Evolutionary conservation across 2,329 filamentous ascomycete species (phyloP).

Genomic region (Colletotrichum endophyticum): DNA sequence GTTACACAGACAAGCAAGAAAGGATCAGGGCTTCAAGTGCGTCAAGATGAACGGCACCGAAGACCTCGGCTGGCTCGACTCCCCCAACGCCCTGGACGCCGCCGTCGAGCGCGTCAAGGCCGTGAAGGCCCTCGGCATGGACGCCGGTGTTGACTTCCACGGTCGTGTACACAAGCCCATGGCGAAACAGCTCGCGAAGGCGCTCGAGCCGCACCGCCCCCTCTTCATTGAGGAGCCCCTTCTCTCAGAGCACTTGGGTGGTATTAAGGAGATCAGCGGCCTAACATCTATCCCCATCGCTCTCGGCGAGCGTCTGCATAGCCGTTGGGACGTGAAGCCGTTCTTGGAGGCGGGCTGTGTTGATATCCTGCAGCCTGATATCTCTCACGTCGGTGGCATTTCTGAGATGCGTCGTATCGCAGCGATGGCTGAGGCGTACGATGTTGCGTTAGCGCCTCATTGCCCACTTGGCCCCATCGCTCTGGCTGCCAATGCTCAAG

Average conservation of each 20-base stretch:
- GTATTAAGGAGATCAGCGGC: conserved; percentile 62
- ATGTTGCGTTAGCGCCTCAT: conserved; percentile 75
- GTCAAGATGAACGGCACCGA: conserved; percentile 85
- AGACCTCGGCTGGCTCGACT: conserved; percentile 78
- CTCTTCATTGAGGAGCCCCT: conserved; percentile 79
- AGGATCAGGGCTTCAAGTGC: conserved; percentile 66
- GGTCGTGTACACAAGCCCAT: conserved; percentile 80
- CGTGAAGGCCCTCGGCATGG: conserved; percentile 73
- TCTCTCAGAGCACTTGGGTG: conserved; percentile 70
- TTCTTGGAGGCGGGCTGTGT: conserved; percentile 73
- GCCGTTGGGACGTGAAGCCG: conserved; percentile 74
- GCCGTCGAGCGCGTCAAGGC: conserved; percentile 71
- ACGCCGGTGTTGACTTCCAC: conserved; percentile 80
- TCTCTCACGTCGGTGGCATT: conserved; percentile 74
- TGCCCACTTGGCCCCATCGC: conserved; percentile 77
- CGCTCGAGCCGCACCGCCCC: conserved; percentile 70
- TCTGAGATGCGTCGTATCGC: conserved; percentile 74
- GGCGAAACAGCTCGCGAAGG: conserved; percentile 75
- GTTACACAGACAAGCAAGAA: conserved; percentile 52
- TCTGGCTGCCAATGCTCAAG: conserved; percentile 72
- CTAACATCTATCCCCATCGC: conserved; percentile 70
- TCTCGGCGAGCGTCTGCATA: conserved; percentile 74
- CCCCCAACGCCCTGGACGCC: conserved; percentile 65
- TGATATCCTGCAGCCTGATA: conserved; percentile 76
- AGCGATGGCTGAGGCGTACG: conserved; percentile 74